Evolutionary conservation across 495 filamentous ascomycete genomes (phyloP).

Genomic region (Xylaria flabelliformis): DNA sequence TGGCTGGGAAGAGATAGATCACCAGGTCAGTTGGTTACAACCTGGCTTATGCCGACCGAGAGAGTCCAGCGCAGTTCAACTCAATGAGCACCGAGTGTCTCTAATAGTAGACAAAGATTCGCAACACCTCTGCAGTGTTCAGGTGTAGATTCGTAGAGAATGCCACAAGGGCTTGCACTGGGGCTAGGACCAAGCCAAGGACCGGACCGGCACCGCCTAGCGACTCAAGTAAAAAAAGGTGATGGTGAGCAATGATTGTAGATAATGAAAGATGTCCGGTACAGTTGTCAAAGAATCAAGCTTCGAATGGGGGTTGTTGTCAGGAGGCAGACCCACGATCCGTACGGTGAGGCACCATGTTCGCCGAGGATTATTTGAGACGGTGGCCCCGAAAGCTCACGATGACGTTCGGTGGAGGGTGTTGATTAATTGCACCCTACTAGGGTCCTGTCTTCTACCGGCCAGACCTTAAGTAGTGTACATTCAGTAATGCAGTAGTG

Average conservation of each 20-base stretch:
- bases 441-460: neutral
- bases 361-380: neutral
- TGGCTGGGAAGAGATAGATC: neutral
- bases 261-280: neutral
- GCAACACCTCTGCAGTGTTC: neutral
- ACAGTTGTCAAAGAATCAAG: neutral
- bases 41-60: neutral
- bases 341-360: slow-evolving; percentile 8
- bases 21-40: neutral
- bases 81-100: neutral
- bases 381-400: slow-evolving; percentile 18
- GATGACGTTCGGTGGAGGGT: slow-evolving; percentile 26
- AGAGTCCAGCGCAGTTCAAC: neutral
- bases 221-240: neutral
- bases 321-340: slow-evolving; percentile 7
- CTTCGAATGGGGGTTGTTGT: neutral
- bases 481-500: neutral
- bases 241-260: neutral
- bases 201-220: neutral
- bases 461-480: neutral
- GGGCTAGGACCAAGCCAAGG: neutral
- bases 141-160: neutral
- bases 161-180: neutral
- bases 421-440: slow-evolving; percentile 19
- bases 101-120: neutral